Base-by-base conservation (phyloP, 192 early-diverging fungal species). In the Oehlia diaphana region DNA sequence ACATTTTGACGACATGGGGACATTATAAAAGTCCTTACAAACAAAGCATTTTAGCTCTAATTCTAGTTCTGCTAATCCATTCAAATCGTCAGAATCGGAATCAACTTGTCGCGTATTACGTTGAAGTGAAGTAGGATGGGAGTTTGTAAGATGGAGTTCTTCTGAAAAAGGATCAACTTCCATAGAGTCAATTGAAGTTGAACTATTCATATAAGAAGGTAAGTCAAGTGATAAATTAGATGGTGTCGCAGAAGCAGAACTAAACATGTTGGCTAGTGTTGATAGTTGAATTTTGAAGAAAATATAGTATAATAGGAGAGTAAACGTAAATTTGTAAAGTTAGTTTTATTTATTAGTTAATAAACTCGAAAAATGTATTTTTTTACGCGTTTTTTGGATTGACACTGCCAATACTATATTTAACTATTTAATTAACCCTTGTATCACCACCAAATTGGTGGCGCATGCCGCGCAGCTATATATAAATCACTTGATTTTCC, bases 1-100 rank as follows among this genome's bases (percentile, higher is more conserved):
- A 50, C 77, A 78, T n/a, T 78, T 78, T 53, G 77, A 33, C 12
- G 62, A 64, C 39, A 78, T 35, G 53, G 77, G 77, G 0, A 39
- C 9, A 0, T 78, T 21, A 42, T 65, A 78, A 69, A 65, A 78
- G 9, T 78, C 47, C 7, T 68, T 68, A 28, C 77, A 78, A 23
- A 78, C 44, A 1, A 26, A 26, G 61, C 77, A 78, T 58, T 58
- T 58, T 21, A 58, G 6, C 1, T 58, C 53, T 0, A 16, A 21
- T 16, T 58, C 53, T 21, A 58, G 16, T 53, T 53, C 16, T 19
- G 16, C 19, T 53, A 53, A 58, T 58, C 21, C 53, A 1, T 21
- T 4, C 16, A 7, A 21, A 21, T 19, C 26, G 26, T 26, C 53
- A 58, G 6, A 21, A 21, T 58, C 53, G 12, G 19, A 19, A 6